Base-by-base conservation (phyloP, 2,329 filamentous ascomycete species). In the Nemania diffusa region DNA sequence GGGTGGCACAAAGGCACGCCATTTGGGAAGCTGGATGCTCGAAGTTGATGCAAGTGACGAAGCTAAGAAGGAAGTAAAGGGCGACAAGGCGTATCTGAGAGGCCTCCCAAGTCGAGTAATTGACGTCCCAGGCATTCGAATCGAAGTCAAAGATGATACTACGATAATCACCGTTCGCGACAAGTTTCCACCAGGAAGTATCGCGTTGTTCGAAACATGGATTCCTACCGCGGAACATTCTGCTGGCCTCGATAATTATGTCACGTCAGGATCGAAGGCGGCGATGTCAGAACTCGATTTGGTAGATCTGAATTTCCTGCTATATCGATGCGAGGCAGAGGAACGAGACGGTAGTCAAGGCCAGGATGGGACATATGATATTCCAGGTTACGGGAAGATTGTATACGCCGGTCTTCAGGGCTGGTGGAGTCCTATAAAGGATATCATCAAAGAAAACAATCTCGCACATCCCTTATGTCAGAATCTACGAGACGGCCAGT, bases 381-480 rank as follows among this genome's bases (percentile, higher is more conserved):
- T 99, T 70, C 96, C 96, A 1, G 90, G 90, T 0, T 84, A 94
- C 76, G 95, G 94, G 2, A 89, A 91, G 66, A 86, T 97, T 48
- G 92, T 97, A 1, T 99, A 98, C 79, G 95, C 95, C 67, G 96
- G 96, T 68, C 85, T 99, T n/a, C 96, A 99, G 79, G 97, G 97
- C 42, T 99, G 96, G 95, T 97, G 95, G 94, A 97, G 94, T 77
- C 84, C 97, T 0, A 82, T 99, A 48, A 91, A 93, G 73, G 85
- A 92, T 64, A 91, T 99, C 69, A 92, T 98, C 73, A 87, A 86
- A 57, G 90, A 96, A 70, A 99, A 99, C 78, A 90, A 98, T 76
- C 87, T 99, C 8, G 96, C 92, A 0, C 96, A 99, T 77, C 92
- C 96, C 0, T 85, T 99, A 11, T 98, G 95, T 79, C 91, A 97